Base-by-base conservation (phyloP, 352 stramenopile genomes). In the Phytophthora cajani region DNA sequence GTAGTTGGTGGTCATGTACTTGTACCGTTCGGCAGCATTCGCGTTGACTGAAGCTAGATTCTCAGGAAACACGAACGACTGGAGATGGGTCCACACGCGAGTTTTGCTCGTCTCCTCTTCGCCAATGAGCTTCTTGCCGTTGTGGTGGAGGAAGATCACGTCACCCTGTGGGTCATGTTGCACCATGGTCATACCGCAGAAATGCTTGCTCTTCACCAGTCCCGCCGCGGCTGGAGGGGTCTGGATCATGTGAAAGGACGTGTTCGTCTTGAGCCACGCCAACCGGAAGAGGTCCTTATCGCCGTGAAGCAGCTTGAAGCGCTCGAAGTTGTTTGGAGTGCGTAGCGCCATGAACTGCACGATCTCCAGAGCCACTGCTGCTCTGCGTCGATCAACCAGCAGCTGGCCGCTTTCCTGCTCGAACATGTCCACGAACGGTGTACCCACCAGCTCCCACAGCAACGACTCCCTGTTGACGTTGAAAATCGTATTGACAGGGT, bases 361-460 rank as follows among this genome's bases (percentile, higher is more conserved):
- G 42, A 71, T 63, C 8, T 75, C 40, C 44, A 87, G 46, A 17
- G 79, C 70, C 5, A 67, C 64, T 1, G 47, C 21, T 27, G 69
- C 53, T 64, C 72, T 81, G 10, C 57, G 59, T 32, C 74, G 74
- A 64, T 87, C 75, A 44, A 90, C 71, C 17, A 89, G 56, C 42
- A 89, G 19, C 52, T 89, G 82, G 5, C 82, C 82, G 44, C 79
- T 88, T 50, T 89, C 82, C 60, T 89, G 82, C 72, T 89, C 82
- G 60, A 88, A 88, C 82, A 88, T 89, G 64, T 84, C 62, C 12
- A 83, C 75, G 47, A 73, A 84, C 6, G 65, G 62, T 23, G 83
- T 55, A 23, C 51, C 77, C 2, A 88, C 58, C 44, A 86, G 49
- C 54, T 85, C 73, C 82, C 82, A 90, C n/a, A 90, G 49, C n/a